Percentiles rank a stretch among this genome's conserved stretches.
These are phyloP conservation scores for Penicillium waksmanii DNA, from an alignment of 495 filamentous ascomycete species.

Conservation along the genomic window DNA sequence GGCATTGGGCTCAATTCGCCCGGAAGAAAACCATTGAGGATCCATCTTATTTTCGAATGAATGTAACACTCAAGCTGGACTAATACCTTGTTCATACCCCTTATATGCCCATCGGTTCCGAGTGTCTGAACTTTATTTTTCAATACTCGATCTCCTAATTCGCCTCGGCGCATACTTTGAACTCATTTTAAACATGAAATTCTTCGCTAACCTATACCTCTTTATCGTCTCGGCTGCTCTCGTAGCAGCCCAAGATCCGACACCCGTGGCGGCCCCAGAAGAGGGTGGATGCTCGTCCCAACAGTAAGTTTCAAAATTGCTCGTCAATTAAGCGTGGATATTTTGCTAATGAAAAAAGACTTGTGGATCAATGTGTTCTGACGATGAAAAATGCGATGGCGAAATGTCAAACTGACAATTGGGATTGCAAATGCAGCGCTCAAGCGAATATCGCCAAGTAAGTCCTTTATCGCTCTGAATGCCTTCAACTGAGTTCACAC, in stretches of 20 bases:
- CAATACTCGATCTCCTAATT: slow-evolving; percentile 3
- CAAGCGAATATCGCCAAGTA: slow-evolving; percentile 32
- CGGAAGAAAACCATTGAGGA: slow-evolving; percentile 3
- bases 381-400: slow-evolving; percentile 20
- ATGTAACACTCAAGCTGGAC: slow-evolving; percentile 12
- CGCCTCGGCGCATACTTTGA: background rate
- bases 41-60: slow-evolving; percentile 2
- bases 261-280: slow-evolving; percentile 8
- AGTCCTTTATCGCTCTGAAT: slow-evolving; percentile 1
- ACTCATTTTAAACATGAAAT: background rate
- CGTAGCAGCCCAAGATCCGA: slow-evolving; percentile 19
- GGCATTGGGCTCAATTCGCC: slow-evolving; percentile 14
- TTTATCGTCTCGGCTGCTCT: slow-evolving; percentile 12
- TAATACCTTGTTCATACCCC: background rate
- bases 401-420: slow-evolving; percentile 20
- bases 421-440: slow-evolving; percentile 34
- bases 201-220: slow-evolving; percentile 5
- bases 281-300: slow-evolving; percentile 19
- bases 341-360: slow-evolving; percentile 14
- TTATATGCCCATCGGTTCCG: slow-evolving; percentile 5
- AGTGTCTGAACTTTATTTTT: background rate
- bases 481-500: background rate
- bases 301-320: slow-evolving; percentile 11
- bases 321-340: background rate
- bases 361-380: slow-evolving; percentile 26